Evolutionary conservation across 2,329 filamentous ascomycete genomes (phyloP), one percentile per base, ranked within the genome.

Genomic region (Colletotrichum truncatum): DNA sequence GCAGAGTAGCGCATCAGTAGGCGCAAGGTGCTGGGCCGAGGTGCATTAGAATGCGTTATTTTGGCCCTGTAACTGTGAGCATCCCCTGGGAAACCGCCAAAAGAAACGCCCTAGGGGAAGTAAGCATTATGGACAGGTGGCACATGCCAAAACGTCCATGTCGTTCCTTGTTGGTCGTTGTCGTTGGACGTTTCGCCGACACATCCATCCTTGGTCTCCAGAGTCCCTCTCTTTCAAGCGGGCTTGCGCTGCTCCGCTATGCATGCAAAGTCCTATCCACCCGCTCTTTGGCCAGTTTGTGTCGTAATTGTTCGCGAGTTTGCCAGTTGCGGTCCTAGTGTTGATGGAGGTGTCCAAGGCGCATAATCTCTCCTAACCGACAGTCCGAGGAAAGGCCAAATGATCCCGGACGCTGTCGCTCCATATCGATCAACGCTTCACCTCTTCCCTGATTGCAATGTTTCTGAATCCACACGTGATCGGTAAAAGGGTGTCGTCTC

Each of bases 381-480:
- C 10, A 16, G n/a, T 46, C 39, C n/a, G 38, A 10, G 28, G 39
- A 43, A 25, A 23, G 30, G 21, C 18, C 12, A 16, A 23, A 18
- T n/a, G 21, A 26, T 36, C n/a, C 23, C 28, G 23, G 51, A 21
- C 34, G 23, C 21, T 54, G 51, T 25, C 21, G 16, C 18, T 54
- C 51, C 34, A 39, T 26, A 14, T 36, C 34, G 51, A 54, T 54
- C 51, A 32, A 36, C 51, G 34, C 18, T 21, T 8, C 23, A 25
- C 11, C 51, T 41, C 34, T 36, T 26, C 16, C 23, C 49, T 18
- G 49, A 21, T 23, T 23, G 48, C 48, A 36, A 43, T 16, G 39
- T 21, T 43, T n/a, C 39, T 38, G 51, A 39, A 54, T 9, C 34
- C 34, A 54, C 58, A 61, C 58, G 58, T 61, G 58, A 55, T 53